Conservation (phyloP, 2,329 filamentous ascomycete genomes). For the Colletotrichum shisoi region DNA sequence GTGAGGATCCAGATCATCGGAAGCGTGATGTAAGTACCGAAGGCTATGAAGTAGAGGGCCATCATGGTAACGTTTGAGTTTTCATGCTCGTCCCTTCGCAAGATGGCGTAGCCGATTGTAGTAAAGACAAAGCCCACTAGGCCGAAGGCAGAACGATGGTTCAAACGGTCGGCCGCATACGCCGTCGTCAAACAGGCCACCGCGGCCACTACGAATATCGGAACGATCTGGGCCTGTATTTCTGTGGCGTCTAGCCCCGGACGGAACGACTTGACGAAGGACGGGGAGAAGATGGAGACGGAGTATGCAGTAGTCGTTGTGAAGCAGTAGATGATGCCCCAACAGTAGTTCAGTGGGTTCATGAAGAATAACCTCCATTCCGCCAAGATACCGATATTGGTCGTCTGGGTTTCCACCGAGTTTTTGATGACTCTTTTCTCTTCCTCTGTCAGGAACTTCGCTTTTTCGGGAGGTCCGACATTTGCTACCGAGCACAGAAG, state of each 20-base stretch:
- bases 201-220: constrained; percentile 39
- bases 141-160: constrained; percentile 39
- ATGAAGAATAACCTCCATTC: constrained; percentile 39
- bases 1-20: constrained; percentile 40
- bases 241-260: constrained; percentile 31
- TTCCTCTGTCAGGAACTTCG: constrained; percentile 34
- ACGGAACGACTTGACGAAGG: constrained; percentile 39
- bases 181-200: constrained; percentile 34
- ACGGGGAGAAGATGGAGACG: constrained; percentile 40
- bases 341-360: constrained; percentile 40
- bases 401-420: constrained; percentile 20
- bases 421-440: constrained; percentile 29
- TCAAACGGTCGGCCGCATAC: constrained; percentile 34
- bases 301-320: constrained; percentile 40
- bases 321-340: constrained; percentile 38
- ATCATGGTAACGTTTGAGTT: constrained; percentile 35
- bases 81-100: constrained; percentile 2
- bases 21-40: constrained; percentile 38
- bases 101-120: constrained; percentile 36
- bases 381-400: constrained; percentile 19
- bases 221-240: constrained; percentile 39
- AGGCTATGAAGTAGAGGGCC: constrained; percentile 39
- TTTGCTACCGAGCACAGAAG: constrained; percentile 39
- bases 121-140: constrained; percentile 35
- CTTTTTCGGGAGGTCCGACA: constrained; percentile 36